These are phyloP conservation scores for Lunasporangiospora selenospora DNA, from an alignment of 192 early-diverging fungal species.

Conservation along the genomic window DNA sequence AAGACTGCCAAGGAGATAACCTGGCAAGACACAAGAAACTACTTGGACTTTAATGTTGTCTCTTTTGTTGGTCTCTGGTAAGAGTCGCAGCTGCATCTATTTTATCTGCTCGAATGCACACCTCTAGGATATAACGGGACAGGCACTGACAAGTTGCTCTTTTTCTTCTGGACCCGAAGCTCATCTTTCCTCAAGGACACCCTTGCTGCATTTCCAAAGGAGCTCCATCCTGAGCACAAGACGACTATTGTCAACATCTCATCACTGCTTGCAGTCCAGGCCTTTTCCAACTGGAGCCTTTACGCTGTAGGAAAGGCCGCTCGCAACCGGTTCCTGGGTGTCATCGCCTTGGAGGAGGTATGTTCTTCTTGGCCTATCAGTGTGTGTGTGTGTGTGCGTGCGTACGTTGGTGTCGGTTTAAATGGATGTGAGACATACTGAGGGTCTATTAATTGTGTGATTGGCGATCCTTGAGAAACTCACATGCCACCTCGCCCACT, in stretches of 20 bases:
- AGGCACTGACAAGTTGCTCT: background rate
- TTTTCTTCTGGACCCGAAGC: slow-evolving; percentile 10
- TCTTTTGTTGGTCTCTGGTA: slow-evolving; percentile 61
- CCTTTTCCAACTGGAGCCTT: slow-evolving; percentile 81
- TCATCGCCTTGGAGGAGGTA: slow-evolving; percentile 74
- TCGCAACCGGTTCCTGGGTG: slow-evolving; percentile 74
- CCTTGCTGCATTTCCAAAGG: slow-evolving; percentile 42
- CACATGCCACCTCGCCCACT: too few relatives aligned
- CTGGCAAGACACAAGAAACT: slow-evolving; percentile 53
- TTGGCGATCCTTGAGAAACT: too few relatives aligned
- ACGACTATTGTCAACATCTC: slow-evolving; percentile 78
- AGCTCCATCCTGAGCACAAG: slow-evolving; percentile 25
- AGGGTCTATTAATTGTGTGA: too few relatives aligned
- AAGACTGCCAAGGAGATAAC: slow-evolving; percentile 60
- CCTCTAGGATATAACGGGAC: background rate
- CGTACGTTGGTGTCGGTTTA: too few relatives aligned
- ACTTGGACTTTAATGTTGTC: slow-evolving; percentile 65
- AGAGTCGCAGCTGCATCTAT: background rate
- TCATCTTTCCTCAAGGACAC: slow-evolving; percentile 51
- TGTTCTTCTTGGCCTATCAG: too few relatives aligned
- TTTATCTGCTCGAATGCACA: too few relatives aligned
- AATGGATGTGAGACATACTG: too few relatives aligned
- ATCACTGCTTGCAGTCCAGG: slow-evolving; percentile 74
- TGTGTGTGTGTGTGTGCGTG: too few relatives aligned
- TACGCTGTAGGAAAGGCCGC: slow-evolving; percentile 86